These are phyloP conservation scores for Pseudomonodictys pantanalensis DNA, from an alignment of 495 filamentous ascomycete genomes.

Conservation along the genomic window DNA sequence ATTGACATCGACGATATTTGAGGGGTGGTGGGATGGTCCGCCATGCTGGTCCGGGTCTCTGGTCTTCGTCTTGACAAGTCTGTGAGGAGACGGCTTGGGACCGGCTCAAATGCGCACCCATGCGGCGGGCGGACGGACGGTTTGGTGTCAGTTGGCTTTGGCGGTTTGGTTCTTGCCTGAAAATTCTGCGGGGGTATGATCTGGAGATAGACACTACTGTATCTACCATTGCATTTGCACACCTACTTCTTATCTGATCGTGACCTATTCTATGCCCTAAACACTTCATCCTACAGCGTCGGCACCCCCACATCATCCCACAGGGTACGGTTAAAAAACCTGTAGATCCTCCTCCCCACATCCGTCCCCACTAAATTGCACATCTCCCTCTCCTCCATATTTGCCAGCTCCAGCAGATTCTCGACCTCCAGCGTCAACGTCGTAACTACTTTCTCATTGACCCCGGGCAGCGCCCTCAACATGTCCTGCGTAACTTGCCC, in stretches of 20 bases:
- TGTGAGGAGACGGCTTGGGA: constrained; percentile 5
- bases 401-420: constrained; percentile 79
- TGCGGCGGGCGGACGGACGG: constrained; percentile 43
- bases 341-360: constrained; percentile 69
- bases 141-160: constrained; percentile 74
- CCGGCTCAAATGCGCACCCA: constrained; percentile 43
- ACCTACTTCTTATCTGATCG: too few species aligned
- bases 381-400: constrained; percentile 75
- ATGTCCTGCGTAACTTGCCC: constrained; percentile 79
- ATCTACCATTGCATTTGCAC: too few species aligned
- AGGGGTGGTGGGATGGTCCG: constrained; percentile 41
- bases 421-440: constrained; percentile 68
- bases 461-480: constrained; percentile 78
- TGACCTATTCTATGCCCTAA: too few species aligned
- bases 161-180: too few species aligned
- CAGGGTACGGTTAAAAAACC: constrained; percentile 84
- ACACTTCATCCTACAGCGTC: not conserved
- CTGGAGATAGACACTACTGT: too few species aligned
- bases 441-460: constrained; percentile 73
- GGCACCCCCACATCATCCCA: constrained; percentile 49
- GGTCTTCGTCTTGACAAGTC: constrained; percentile 38
- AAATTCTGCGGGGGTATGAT: too few species aligned
- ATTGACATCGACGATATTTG: constrained; percentile 76
- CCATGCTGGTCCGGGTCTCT: constrained; percentile 27
- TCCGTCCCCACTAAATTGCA: constrained; percentile 72